phyloP scores from a whole-genome alignment of 305 asterid species.

The Ruellia speciosa region DNA sequence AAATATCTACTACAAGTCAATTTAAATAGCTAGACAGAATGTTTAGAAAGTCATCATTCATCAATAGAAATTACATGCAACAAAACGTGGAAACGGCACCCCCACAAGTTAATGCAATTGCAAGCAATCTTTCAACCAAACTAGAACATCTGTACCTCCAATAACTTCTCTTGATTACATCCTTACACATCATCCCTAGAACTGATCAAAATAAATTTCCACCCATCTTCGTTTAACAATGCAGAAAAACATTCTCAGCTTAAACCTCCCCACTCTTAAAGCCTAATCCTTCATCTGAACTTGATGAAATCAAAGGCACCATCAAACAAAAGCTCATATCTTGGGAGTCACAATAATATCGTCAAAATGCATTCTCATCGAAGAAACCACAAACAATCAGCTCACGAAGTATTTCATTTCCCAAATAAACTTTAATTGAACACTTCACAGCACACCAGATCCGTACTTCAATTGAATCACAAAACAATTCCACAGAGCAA shows the following conservation, averaged over 20 bases:
- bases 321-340: too few relatives aligned
- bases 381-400: background rate
- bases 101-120: background rate
- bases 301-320: background rate
- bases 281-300: background rate
- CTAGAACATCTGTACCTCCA: too few relatives aligned
- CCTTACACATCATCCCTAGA: background rate
- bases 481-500: background rate
- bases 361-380: too few relatives aligned
- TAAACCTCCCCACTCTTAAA: too few relatives aligned
- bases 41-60: background rate
- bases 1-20: background rate
- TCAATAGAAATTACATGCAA: background rate
- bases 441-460: constrained; percentile 7
- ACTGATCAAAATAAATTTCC: too few relatives aligned
- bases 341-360: too few relatives aligned
- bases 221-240: too few relatives aligned
- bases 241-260: too few relatives aligned
- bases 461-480: constrained; percentile 12
- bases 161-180: too few relatives aligned
- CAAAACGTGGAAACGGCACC: background rate
- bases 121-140: background rate
- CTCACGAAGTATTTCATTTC: background rate
- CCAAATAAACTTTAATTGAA: too few relatives aligned
- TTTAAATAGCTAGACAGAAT: background rate